Evolutionary conservation across 1,284 basidiomycete genomes (phyloP).

Genomic region (Laetiporus sulphureus): DNA sequence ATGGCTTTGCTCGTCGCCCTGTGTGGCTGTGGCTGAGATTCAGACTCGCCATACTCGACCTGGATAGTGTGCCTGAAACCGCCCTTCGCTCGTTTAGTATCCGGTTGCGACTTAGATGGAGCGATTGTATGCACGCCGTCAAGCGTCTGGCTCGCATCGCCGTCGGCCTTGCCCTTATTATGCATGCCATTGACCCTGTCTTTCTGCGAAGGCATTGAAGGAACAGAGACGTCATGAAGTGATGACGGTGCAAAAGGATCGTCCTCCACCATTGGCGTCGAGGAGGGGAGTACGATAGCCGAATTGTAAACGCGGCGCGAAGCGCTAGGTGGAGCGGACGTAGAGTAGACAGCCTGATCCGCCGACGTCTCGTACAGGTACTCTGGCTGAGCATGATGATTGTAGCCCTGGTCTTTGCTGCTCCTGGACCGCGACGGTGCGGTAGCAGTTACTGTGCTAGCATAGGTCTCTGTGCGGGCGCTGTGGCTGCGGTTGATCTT

Average conservation of each 20-base stretch:
- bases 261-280: slow-evolving; percentile 35
- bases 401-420: slow-evolving; percentile 26
- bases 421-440: slow-evolving; percentile 25
- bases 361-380: slow-evolving; percentile 47
- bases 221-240: slow-evolving; percentile 20
- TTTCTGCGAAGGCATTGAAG: background rate
- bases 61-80: slow-evolving; percentile 83
- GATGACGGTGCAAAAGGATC: slow-evolving; percentile 43
- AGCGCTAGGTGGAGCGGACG: slow-evolving; percentile 27
- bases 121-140: slow-evolving; percentile 18
- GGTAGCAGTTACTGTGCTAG: slow-evolving; percentile 21
- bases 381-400: slow-evolving; percentile 34
- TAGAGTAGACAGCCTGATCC: slow-evolving; percentile 37
- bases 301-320: slow-evolving; percentile 36
- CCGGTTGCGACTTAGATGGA: slow-evolving; percentile 26
- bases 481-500: slow-evolving; percentile 41
- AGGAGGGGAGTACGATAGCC: slow-evolving; percentile 36
- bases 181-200: background rate
- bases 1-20: slow-evolving; percentile 19
- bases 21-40: slow-evolving; percentile 20
- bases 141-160: slow-evolving; percentile 8
- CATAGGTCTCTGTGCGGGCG: slow-evolving; percentile 35
- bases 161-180: slow-evolving; percentile 3
- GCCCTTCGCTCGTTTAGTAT: slow-evolving; percentile 34
- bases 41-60: slow-evolving; percentile 71